Percentiles rank a stretch among this genome's conserved stretches.
phyloP scores from a whole-genome alignment of 208 protist genomes.

The Crithidia acanthocephali region DNA sequence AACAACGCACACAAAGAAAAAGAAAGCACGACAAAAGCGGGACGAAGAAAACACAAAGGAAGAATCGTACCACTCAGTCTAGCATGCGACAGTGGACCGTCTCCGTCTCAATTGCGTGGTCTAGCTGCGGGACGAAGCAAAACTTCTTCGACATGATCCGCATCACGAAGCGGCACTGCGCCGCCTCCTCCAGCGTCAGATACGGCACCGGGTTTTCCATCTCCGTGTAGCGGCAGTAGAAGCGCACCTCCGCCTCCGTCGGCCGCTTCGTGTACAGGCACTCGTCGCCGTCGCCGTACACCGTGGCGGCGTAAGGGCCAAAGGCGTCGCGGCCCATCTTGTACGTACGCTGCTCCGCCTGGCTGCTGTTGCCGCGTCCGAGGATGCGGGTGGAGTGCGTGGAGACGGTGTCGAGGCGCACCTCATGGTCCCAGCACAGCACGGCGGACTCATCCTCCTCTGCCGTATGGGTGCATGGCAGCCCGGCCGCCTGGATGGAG shows the following conservation, averaged over 20 bases:
- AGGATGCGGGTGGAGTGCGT: not conserved
- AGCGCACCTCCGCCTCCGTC: constrained; percentile 29
- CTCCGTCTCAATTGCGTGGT: constrained; percentile 19
- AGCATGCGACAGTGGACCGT: constrained; percentile 48
- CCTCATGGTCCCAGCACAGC: constrained; percentile 23
- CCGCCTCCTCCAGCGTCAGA: constrained; percentile 25
- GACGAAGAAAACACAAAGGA: too few relatives aligned
- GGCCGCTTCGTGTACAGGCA: constrained; percentile 17
- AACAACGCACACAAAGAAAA: too few relatives aligned
- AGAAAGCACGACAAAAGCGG: too few relatives aligned
- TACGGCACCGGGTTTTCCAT: constrained; percentile 30
- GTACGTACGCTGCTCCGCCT: not conserved
- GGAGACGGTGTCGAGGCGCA: constrained; percentile 4
- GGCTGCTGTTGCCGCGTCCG: not conserved
- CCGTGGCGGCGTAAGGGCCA: constrained; percentile 35
- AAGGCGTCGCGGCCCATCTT: constrained; percentile 17
- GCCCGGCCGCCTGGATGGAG: not conserved
- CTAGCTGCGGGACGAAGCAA: constrained; percentile 40
- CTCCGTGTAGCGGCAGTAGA: constrained; percentile 32
- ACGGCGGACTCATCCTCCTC: not conserved
- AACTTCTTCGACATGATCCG: constrained; percentile 21
- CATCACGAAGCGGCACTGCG: constrained; percentile 55
- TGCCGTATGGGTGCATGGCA: constrained; percentile 12
- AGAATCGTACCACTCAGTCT: constrained; percentile 7
- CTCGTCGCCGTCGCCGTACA: constrained; percentile 35